Evolutionary conservation across 495 filamentous ascomycete species (phyloP), one percentile per base, ranked within the genome.

Genomic region (Daldinia decipiens): DNA sequence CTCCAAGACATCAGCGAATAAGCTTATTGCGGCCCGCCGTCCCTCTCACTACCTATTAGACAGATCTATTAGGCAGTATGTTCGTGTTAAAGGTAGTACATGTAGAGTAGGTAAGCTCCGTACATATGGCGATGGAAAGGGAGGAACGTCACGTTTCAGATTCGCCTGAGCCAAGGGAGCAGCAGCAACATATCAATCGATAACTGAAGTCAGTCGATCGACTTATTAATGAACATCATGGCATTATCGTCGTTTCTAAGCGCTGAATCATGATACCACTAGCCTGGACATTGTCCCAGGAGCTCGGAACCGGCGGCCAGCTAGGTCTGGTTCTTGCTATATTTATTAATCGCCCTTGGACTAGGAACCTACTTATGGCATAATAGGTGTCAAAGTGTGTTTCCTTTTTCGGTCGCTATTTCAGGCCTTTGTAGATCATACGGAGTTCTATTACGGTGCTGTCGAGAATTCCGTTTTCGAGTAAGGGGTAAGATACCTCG

Each of bases 221-320:
- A 27, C 24, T 15, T 52, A 5, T 15, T 52, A 5, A 26, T 29
- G 24, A 52, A 17, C 8, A 47, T 12, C 38, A n/a, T 39, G 24
- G 17, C 43, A 47, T 47, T 8, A 24, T 47, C 9, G 17, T 13
- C 13, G 15, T 53, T 26, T 0, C 26, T 53, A 71, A 52, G 52
- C 68, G 68, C 68, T 24, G 52, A 62, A 32, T 67, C 63, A 31
- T 56, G n/a, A 19, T 21, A 60, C 67, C 61, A 60, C 24, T 31
- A 56, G 27, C 32, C 55, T 61, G 67, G 61, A 60, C 21, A 26
- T n/a, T 26, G 36, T 70, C 68, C 68, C 68, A 52, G 58, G 45
- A 65, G 59, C 51, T 65, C 56, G 68, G 68, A 66, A 71, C 62
- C 62, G 45, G 57, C 62, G 62, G 62, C n/a, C 54, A 61, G 32